Evolutionary conservation across 1,139 yeast species (phyloP).

Genomic region (Protomyces pachydermus): DNA sequence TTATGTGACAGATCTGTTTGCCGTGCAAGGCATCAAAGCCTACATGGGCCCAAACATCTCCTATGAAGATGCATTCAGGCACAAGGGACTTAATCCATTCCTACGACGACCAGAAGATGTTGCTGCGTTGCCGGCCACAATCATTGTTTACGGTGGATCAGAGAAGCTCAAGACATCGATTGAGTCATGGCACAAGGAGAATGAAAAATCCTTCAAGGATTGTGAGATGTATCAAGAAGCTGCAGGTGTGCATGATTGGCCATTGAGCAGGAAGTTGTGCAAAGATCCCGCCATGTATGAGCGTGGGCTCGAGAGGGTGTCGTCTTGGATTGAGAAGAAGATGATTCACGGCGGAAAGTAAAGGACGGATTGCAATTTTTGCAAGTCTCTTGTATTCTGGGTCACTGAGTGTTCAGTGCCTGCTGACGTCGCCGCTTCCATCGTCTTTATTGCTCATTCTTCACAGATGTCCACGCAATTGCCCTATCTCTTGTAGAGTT

Average conservation of each 20-base stretch:
- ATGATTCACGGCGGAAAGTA: slow-evolving; percentile 10
- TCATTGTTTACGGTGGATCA: slow-evolving; percentile 8
- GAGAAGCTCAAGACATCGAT: slow-evolving; percentile 8
- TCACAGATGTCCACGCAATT: too few relatives aligned
- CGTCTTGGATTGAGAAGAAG: slow-evolving; percentile 15
- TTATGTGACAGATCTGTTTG: slow-evolving; percentile 3
- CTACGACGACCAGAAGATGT: slow-evolving; percentile 7
- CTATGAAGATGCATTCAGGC: slow-evolving; percentile 3
- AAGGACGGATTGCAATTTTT: too few relatives aligned
- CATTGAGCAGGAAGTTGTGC: background rate
- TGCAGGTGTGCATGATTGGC: slow-evolving; percentile 23
- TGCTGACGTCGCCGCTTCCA: too few relatives aligned
- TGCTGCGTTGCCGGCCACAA: background rate
- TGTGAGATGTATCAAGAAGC: background rate
- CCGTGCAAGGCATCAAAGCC: slow-evolving; percentile 6
- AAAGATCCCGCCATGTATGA: slow-evolving; percentile 1
- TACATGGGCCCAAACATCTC: slow-evolving; percentile 3
- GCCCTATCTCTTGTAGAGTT: too few relatives aligned
- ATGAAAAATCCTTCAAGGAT: slow-evolving; percentile 1
- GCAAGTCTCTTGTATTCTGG: too few relatives aligned
- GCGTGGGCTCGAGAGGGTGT: slow-evolving; percentile 5
- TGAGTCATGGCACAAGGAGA: background rate
- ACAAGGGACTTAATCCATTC: slow-evolving; percentile 8
- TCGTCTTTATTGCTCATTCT: too few relatives aligned
- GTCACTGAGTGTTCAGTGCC: too few relatives aligned